These are phyloP conservation scores for Penicillium lagena DNA, from an alignment of 495 filamentous ascomycete genomes.

Conservation along the genomic window DNA sequence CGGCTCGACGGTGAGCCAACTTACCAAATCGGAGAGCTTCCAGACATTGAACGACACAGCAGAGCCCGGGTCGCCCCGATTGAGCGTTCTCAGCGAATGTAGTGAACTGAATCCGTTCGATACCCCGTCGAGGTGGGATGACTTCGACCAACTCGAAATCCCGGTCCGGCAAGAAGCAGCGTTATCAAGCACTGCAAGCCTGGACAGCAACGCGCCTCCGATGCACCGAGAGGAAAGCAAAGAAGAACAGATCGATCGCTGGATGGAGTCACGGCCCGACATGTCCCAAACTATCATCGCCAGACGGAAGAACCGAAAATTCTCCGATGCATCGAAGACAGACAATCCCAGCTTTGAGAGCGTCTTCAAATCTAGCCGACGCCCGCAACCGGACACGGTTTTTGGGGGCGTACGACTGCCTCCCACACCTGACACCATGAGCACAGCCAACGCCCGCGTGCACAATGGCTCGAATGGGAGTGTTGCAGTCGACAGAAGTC, in stretches of 20 bases:
- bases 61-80: slow-evolving; percentile 50
- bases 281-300: slow-evolving; percentile 12
- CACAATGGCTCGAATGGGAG: slow-evolving; percentile 32
- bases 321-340: slow-evolving; percentile 12
- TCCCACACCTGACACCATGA: slow-evolving; percentile 43
- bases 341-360: slow-evolving; percentile 9
- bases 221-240: slow-evolving; percentile 11
- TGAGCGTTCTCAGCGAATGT: slow-evolving; percentile 75
- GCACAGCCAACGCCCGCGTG: slow-evolving; percentile 25
- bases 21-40: slow-evolving; percentile 33
- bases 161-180: slow-evolving; percentile 17
- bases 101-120: slow-evolving; percentile 66
- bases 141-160: slow-evolving; percentile 27
- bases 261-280: slow-evolving; percentile 22
- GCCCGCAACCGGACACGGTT: slow-evolving; percentile 20
- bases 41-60: slow-evolving; percentile 24
- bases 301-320: slow-evolving; percentile 10
- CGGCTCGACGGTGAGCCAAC: slow-evolving; percentile 17
- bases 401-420: slow-evolving; percentile 33
- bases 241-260: slow-evolving; percentile 19
- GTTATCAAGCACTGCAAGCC: slow-evolving; percentile 6
- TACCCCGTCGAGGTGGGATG: slow-evolving; percentile 9
- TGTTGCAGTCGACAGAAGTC: slow-evolving; percentile 19
- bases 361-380: slow-evolving; percentile 13
- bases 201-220: slow-evolving; percentile 12